Evolutionary conservation across 148 eudicot genomes (phyloP).

Genomic region (Silene conica): DNA sequence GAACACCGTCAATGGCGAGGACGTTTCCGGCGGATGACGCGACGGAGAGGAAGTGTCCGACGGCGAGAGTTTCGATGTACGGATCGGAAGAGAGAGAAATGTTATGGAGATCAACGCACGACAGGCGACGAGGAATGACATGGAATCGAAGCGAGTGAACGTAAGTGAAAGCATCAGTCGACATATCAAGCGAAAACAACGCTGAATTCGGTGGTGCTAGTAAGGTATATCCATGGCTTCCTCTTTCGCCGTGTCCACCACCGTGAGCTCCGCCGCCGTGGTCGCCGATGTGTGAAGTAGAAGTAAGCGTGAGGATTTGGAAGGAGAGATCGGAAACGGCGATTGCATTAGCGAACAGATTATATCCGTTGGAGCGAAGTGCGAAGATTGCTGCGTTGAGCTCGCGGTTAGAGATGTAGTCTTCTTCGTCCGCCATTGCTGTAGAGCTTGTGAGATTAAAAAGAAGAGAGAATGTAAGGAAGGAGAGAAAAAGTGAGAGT

Average conservation of each 20-base stretch:
- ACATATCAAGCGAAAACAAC: conserved; percentile 48
- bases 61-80: conserved; percentile 35
- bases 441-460: neutral
- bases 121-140: conserved; percentile 38
- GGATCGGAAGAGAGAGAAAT: conserved; percentile 28
- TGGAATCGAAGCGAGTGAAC: conserved; percentile 45
- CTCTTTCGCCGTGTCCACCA: neutral
- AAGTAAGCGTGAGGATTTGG: conserved; percentile 25
- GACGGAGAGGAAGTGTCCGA: conserved; percentile 31
- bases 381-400: conserved; percentile 25
- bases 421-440: conserved; percentile 10
- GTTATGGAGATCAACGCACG: conserved; percentile 33
- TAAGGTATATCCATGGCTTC: conserved; percentile 33
- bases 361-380: conserved; percentile 33
- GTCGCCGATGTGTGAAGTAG: neutral
- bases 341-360: conserved; percentile 47
- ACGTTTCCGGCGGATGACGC: conserved; percentile 13
- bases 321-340: conserved; percentile 37
- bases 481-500: neutral
- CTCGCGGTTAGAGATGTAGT: conserved; percentile 16
- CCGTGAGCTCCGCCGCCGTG: neutral
- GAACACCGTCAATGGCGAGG: conserved; percentile 41
- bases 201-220: conserved; percentile 43
- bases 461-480: conserved; percentile 3
- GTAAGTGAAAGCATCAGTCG: conserved; percentile 38